These are phyloP conservation scores for Uronychia setigera DNA, from an alignment of 73 alveolate genomes.

Conservation along the genomic window DNA sequence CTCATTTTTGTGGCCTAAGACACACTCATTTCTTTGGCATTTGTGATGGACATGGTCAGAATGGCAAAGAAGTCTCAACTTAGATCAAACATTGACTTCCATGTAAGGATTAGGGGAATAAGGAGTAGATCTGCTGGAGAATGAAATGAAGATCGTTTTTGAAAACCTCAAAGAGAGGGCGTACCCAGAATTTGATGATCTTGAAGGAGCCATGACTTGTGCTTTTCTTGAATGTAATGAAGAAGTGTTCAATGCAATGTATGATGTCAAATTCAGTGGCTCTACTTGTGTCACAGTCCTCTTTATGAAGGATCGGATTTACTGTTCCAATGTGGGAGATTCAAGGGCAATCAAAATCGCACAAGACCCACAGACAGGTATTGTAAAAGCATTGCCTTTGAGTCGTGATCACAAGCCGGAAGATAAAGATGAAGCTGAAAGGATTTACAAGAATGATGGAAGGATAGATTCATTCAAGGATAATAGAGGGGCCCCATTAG, in stretches of 20 bases:
- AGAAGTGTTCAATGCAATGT: conserved; percentile 13
- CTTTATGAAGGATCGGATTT: conserved; percentile 31
- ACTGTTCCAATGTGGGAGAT: conserved; percentile 84
- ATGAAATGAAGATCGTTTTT: not conserved
- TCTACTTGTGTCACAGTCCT: conserved; percentile 43
- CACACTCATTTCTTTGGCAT: conserved; percentile 74
- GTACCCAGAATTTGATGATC: not conserved
- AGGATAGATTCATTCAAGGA: conserved; percentile 77
- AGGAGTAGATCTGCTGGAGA: not conserved
- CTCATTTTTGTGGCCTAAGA: conserved; percentile 58
- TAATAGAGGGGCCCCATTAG: conserved; percentile 75
- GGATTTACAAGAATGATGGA: conserved; percentile 80
- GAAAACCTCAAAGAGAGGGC: not conserved
- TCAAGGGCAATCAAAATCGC: conserved; percentile 68
- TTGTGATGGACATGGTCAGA: conserved; percentile 89
- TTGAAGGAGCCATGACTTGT: conserved; percentile 1
- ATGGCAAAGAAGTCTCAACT: conserved; percentile 81
- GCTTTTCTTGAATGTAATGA: conserved; percentile 28
- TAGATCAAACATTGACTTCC: conserved; percentile 72
- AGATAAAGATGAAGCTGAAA: conserved; percentile 79
- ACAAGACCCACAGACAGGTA: conserved; percentile 22
- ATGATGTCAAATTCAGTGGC: conserved; percentile 42
- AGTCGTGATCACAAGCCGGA: conserved; percentile 91
- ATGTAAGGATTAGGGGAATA: not conserved
- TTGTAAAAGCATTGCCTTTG: conserved; percentile 65